Conservation (phyloP, 1,284 basidiomycete species). For the Melampsora abietis-canadensis region DNA sequence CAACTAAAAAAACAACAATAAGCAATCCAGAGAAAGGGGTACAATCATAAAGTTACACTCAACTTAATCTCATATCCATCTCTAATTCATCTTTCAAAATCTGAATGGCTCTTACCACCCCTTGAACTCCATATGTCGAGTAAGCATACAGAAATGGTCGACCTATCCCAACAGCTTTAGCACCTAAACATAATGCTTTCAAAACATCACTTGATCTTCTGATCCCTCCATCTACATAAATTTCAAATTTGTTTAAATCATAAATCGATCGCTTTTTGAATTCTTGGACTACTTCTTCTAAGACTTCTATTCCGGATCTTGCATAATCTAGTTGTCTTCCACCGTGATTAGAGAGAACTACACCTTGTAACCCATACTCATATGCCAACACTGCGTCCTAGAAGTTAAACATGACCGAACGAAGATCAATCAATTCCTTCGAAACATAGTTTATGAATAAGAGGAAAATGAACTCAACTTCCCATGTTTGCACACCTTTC, state of each 20-base stretch:
- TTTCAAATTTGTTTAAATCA: conserved; percentile 66
- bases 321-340: conserved; percentile 89
- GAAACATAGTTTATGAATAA: conserved; percentile 1
- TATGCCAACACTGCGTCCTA: conserved; percentile 83
- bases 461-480: conserved; percentile 57
- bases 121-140: conserved; percentile 79
- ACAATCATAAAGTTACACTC: conserved; percentile 15
- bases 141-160: conserved; percentile 76
- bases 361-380: conserved; percentile 72
- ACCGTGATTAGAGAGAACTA: conserved; percentile 70
- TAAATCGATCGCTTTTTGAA: conserved; percentile 66
- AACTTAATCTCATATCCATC: conserved; percentile 55
- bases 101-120: conserved; percentile 56
- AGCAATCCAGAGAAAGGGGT: conserved; percentile 10
- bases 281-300: conserved; percentile 77
- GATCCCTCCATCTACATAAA: conserved; percentile 90
- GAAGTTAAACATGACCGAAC: not conserved
- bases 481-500: conserved; percentile 91
- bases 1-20: conserved; percentile 69
- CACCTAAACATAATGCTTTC: conserved; percentile 87
- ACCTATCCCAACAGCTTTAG: conserved; percentile 75
- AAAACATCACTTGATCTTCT: conserved; percentile 73
- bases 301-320: conserved; percentile 81
- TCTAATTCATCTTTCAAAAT: conserved; percentile 78
- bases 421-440: too few relatives aligned